phyloP scores from a whole-genome alignment of 371 early-diverging fungal genomes.

The Lichtheimia ornata region DNA sequence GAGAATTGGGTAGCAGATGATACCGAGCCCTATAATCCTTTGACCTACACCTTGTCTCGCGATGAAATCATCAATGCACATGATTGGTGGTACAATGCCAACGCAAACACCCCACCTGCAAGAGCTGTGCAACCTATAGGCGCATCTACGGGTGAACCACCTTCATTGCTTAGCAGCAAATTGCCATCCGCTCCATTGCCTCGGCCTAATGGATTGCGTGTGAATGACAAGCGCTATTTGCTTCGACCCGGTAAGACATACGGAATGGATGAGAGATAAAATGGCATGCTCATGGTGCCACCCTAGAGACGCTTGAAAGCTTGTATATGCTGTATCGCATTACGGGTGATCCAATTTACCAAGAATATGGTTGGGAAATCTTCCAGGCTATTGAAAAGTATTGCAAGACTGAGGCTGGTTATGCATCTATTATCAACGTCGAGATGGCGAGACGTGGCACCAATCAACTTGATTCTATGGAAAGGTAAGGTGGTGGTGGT shows the following conservation, averaged over 20 bases:
- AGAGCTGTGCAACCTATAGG: neutral
- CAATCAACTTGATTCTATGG: slow-evolving; percentile 48
- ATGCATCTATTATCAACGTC: slow-evolving; percentile 63
- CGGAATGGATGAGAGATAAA: neutral
- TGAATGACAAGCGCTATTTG: slow-evolving; percentile 14
- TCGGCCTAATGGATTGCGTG: slow-evolving; percentile 12
- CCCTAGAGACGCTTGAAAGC: slow-evolving; percentile 76
- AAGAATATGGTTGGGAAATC: slow-evolving; percentile 77
- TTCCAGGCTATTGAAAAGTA: slow-evolving; percentile 69
- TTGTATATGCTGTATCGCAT: slow-evolving; percentile 73
- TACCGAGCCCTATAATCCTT: slow-evolving; percentile 27
- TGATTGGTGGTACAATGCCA: slow-evolving; percentile 37
- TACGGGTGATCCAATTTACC: slow-evolving; percentile 73
- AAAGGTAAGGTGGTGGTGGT: slow-evolving; percentile 29
- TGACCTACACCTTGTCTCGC: slow-evolving; percentile 29
- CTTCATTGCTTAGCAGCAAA: neutral
- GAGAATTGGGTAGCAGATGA: slow-evolving; percentile 46
- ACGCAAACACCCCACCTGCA: neutral
- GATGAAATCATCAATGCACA: slow-evolving; percentile 15
- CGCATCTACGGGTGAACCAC: too few species aligned
- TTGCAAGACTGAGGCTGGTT: slow-evolving; percentile 63
- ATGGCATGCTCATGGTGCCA: slow-evolving; percentile 4
- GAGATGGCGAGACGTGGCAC: slow-evolving; percentile 34
- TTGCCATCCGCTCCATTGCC: slow-evolving; percentile 3
- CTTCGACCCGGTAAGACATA: slow-evolving; percentile 29